Evolutionary conservation across 164 flowering plant species (phyloP).

Genomic region (Cinnamomum micranthum): DNA sequence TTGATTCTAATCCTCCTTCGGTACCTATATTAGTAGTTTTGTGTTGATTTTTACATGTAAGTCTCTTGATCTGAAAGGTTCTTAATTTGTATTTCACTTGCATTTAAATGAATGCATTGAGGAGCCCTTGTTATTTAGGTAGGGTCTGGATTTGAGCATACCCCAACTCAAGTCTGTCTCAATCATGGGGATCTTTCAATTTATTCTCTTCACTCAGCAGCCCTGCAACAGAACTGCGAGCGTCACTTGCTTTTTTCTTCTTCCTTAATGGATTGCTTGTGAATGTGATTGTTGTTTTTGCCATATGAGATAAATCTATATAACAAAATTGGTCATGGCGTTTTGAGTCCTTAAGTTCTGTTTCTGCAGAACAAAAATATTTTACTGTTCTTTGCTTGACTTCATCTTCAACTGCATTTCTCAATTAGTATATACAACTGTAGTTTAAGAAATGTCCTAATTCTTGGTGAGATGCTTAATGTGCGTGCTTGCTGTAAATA

Average conservation of each 20-base stretch:
- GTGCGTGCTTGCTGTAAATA: slow-evolving; percentile 65
- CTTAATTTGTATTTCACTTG: too few species aligned
- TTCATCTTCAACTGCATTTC: not conserved
- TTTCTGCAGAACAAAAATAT: too few species aligned
- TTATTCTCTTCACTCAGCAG: not conserved
- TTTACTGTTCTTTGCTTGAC: not conserved
- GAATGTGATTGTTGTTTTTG: not conserved
- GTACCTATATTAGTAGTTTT: too few species aligned
- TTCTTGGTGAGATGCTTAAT: slow-evolving; percentile 59
- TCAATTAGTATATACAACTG: not conserved
- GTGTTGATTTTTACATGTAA: too few species aligned
- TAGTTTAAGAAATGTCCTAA: slow-evolving; percentile 40
- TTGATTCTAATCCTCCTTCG: not conserved
- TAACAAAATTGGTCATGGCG: not conserved
- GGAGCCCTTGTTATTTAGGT: not conserved
- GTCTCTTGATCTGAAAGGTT: too few species aligned
- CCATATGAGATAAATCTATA: not conserved
- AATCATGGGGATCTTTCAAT: not conserved
- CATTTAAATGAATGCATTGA: too few species aligned
- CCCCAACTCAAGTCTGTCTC: not conserved
- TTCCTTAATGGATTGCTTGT: not conserved
- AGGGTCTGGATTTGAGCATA: not conserved
- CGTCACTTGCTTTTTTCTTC: not conserved
- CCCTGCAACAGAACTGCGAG: not conserved
- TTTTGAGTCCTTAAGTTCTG: not conserved